Conservation (phyloP, 2,329 filamentous ascomycete genomes). For the Penicillium aurantiogriseum region DNA sequence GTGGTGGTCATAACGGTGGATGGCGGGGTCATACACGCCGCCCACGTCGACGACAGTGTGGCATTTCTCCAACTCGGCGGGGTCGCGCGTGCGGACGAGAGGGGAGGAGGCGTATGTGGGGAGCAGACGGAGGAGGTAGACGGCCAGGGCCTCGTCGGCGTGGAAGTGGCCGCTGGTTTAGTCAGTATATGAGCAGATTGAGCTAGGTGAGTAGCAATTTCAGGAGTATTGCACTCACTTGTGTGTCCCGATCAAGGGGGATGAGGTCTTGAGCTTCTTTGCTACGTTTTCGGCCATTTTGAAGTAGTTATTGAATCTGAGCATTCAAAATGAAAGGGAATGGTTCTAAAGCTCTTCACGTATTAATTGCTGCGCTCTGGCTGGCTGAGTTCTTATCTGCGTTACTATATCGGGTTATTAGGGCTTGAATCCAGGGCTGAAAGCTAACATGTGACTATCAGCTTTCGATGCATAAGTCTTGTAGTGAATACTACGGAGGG, state of each 20-base stretch:
- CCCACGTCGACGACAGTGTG: constrained; percentile 98
- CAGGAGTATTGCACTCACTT: constrained; percentile 50
- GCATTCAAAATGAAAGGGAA: constrained; percentile 23
- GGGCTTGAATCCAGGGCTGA: constrained; percentile 15
- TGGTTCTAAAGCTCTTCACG: neutral
- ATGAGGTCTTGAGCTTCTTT: constrained; percentile 80
- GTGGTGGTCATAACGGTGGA: constrained; percentile 92
- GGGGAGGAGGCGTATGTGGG: constrained; percentile 72
- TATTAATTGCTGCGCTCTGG: constrained; percentile 21
- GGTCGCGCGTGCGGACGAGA: constrained; percentile 85
- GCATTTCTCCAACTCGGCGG: constrained; percentile 72
- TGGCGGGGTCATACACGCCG: constrained; percentile 77
- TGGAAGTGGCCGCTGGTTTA: constrained; percentile 80
- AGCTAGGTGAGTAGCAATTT: neutral
- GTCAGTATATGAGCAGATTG: constrained; percentile 8
- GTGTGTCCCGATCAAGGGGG: constrained; percentile 82
- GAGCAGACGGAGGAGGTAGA: constrained; percentile 89
- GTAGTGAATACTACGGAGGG: too few species aligned
- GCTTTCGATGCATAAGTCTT: neutral
- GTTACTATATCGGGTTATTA: constrained; percentile 21
- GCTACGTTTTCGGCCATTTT: constrained; percentile 67
- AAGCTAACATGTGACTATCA: neutral
- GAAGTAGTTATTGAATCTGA: constrained; percentile 43
- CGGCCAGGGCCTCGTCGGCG: constrained; percentile 94
- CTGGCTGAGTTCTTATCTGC: constrained; percentile 20